These are phyloP conservation scores for Phytopythium delawarense DNA, from an alignment of 352 stramenopile genomes.

Conservation along the genomic window DNA sequence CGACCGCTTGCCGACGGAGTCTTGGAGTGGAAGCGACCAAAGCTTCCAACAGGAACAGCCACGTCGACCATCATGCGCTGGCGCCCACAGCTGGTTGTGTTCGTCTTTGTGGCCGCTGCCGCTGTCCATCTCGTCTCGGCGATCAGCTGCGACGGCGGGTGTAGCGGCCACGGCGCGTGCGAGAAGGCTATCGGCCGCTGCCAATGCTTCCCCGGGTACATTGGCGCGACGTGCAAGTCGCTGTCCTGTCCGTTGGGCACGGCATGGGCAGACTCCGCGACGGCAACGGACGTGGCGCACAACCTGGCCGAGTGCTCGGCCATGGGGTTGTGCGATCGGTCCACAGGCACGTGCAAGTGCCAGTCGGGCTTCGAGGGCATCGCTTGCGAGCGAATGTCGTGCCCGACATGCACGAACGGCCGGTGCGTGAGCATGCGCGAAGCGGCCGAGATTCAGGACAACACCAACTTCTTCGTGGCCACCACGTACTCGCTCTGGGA, in stretches of 20 bases:
- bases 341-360: conserved; percentile 55
- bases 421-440: conserved; percentile 74
- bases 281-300: conserved; percentile 59
- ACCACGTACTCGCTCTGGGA: conserved; percentile 76
- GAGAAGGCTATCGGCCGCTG: conserved; percentile 59
- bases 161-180: conserved; percentile 71
- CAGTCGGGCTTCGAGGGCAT: conserved; percentile 58
- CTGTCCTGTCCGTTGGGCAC: conserved; percentile 40
- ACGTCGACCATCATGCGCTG: conserved; percentile 5
- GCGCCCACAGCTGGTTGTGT: not conserved
- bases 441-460: conserved; percentile 45
- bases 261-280: conserved; percentile 67
- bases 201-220: conserved; percentile 75
- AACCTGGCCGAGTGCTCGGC: conserved; percentile 78
- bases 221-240: conserved; percentile 56
- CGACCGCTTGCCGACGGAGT: not conserved
- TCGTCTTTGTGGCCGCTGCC: not conserved
- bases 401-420: conserved; percentile 58
- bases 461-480: conserved; percentile 57
- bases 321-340: conserved; percentile 80
- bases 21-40: conserved; percentile 8
- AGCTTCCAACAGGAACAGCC: conserved; percentile 9
- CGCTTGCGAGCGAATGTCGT: conserved; percentile 72
- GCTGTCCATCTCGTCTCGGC: conserved; percentile 4
- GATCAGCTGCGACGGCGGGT: conserved; percentile 76